Evolutionary conservation across 306 rosid species (phyloP).

Genomic region (Castanospermum australe): DNA sequence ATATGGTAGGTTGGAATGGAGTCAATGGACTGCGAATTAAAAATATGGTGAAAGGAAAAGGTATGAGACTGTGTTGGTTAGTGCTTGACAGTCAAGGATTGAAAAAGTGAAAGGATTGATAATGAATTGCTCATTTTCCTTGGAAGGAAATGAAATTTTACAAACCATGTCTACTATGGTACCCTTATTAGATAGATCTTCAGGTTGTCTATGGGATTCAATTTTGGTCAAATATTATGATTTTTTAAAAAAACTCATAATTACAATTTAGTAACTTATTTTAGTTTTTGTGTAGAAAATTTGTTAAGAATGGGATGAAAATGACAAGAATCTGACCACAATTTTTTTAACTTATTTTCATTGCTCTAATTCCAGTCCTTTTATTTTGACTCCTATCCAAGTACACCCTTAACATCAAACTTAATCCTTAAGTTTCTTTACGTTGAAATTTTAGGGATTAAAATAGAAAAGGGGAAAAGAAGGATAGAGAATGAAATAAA

Average conservation of each 20-base stretch:
- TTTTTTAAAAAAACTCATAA: neutral
- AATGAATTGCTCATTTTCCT: neutral
- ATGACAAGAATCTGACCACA: neutral
- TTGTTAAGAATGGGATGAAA: neutral
- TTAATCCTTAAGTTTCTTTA: neutral
- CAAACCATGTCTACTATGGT: neutral
- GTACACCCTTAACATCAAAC: neutral
- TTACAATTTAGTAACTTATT: neutral
- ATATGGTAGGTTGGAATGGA: neutral
- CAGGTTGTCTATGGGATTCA: neutral
- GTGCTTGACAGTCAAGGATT: neutral
- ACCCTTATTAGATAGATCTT: neutral
- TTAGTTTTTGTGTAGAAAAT: neutral
- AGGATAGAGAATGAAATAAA: no score
- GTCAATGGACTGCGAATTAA: neutral
- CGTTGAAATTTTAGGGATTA: no score
- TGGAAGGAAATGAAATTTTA: neutral
- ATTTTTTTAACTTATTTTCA: no score
- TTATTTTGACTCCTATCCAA: neutral
- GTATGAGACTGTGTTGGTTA: neutral
- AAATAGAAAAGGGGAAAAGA: no score
- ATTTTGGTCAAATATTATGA: neutral
- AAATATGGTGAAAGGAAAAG: neutral
- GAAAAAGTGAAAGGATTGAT: neutral
- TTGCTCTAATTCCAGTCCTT: neutral